Percentiles rank a stretch among this genome's conserved stretches.
phyloP scores from a whole-genome alignment of 2,329 filamentous ascomycete genomes.

The Aspergillus alliaceus region DNA sequence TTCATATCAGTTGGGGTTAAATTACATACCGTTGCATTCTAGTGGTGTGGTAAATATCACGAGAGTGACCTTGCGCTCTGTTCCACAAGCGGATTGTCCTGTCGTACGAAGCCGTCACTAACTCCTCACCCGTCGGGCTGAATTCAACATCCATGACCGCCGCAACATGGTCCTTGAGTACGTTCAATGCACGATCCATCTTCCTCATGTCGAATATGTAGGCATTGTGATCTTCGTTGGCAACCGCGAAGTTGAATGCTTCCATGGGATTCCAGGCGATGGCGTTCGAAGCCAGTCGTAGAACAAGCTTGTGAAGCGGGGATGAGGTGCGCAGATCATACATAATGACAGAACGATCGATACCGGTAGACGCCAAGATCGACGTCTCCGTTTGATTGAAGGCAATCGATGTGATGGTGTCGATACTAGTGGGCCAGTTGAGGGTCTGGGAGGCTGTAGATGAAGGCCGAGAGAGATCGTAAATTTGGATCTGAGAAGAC shows the following conservation, averaged over 20 bases:
- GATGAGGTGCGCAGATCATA: slow-evolving; percentile 89
- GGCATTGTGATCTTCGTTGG: slow-evolving; percentile 91
- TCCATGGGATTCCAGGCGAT: slow-evolving; percentile 96
- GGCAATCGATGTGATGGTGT: slow-evolving; percentile 83
- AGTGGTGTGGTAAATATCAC: slow-evolving; percentile 96
- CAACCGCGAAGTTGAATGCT: slow-evolving; percentile 90
- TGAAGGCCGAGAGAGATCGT: slow-evolving; percentile 79
- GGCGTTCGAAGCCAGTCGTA: slow-evolving; percentile 80
- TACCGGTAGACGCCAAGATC: slow-evolving; percentile 79
- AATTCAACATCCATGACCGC: slow-evolving; percentile 98
- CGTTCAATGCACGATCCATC: slow-evolving; percentile 81
- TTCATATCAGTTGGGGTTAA: background rate
- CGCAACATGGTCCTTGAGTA: slow-evolving; percentile 83
- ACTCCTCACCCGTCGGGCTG: slow-evolving; percentile 88
- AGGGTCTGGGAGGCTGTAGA: slow-evolving; percentile 76
- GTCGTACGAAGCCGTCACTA: slow-evolving; percentile 87
- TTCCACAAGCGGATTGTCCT: slow-evolving; percentile 85
- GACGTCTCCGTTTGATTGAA: slow-evolving; percentile 96
- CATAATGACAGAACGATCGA: slow-evolving; percentile 81
- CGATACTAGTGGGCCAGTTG: slow-evolving; percentile 81
- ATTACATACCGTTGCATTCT: slow-evolving; percentile 73
- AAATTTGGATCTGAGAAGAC: slow-evolving; percentile 74
- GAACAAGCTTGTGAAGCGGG: slow-evolving; percentile 75
- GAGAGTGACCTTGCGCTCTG: slow-evolving; percentile 74
- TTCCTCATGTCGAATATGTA: slow-evolving; percentile 95